Evolutionary conservation across 1,284 basidiomycete species (phyloP), one percentile per base, ranked within the genome.

Genomic region (Chondrostereum purpureum): DNA sequence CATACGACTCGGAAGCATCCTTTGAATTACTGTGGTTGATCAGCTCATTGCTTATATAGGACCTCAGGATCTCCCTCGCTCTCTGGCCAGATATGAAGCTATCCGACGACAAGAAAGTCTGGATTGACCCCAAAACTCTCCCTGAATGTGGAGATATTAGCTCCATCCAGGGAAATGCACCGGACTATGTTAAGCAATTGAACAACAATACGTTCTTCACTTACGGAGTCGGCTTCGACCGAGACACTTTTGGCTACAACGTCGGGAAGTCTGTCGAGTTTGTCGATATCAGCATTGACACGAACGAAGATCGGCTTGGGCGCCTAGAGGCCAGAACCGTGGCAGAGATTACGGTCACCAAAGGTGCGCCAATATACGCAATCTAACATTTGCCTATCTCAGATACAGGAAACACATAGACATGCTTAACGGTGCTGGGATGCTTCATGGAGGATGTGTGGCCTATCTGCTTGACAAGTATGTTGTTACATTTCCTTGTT

Each of bases 401-500:
- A 31, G 27, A 31, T 8, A 39, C 49, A 42, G 51, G 39, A n/a
- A 42, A 34, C 16, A 40, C 41, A 46, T 50, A 82, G 82, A 73
- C 49, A 83, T 84, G 80, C 65, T 84, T 20, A 85, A 86, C 52
- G 83, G 83, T 12, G 79, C 80, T 22, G 78, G 79, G 1, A 80
- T 82, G 72, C 67, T 84, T 20, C 83, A 86, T 50, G 83, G 83
- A 12, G 83, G 79, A 35, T 83, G 80, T 44, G 58, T 85, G 31
- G 78, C 80, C 39, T 85, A 83, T 59, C 64, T 86, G 45, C 75
- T 85, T 43, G 83, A 86, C 63, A 83, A 82, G 80, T 80, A 50
- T 44, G 73, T 60, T 21, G 17, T 18, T 44, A 19, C 11, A 16
- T 18, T 11, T 33, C 19, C 13, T 18, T 17, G 24, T 13, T n/a